Percentiles rank a stretch among this genome's conserved stretches.
Evolutionary conservation across 805 yeast genomes (phyloP).

Genomic region (Sugiyamaella marilandica): DNA sequence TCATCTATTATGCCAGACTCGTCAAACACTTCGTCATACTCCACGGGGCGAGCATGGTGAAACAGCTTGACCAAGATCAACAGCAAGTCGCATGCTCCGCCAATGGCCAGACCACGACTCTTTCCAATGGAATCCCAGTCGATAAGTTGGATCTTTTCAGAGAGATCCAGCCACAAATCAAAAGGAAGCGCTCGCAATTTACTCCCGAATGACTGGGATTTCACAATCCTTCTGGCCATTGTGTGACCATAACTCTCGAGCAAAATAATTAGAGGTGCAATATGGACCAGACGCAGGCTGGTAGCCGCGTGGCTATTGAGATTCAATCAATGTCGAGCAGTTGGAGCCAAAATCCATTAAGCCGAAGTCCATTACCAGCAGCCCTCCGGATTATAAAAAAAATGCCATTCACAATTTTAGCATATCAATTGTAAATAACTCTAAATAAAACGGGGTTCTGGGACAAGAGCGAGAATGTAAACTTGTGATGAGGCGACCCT

Average conservation of each 20-base stretch:
- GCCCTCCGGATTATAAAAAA: too few relatives aligned
- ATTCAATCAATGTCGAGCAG: not conserved
- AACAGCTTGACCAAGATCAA: constrained; percentile 17
- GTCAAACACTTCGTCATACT: constrained; percentile 11
- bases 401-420: too few relatives aligned
- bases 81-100: constrained; percentile 18
- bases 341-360: too few relatives aligned
- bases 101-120: constrained; percentile 21
- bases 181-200: constrained; percentile 20
- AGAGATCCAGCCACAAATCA: constrained; percentile 25
- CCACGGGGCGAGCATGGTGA: not conserved
- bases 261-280: not conserved
- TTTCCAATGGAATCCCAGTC: constrained; percentile 29
- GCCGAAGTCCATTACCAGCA: too few relatives aligned
- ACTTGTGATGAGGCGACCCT: not conserved
- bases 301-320: not conserved
- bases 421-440: too few relatives aligned
- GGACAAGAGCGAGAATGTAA: not conserved
- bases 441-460: not conserved
- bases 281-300: not conserved
- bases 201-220: constrained; percentile 11
- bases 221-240: constrained; percentile 8
- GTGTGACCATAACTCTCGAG: not conserved
- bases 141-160: constrained; percentile 25
- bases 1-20: constrained; percentile 1